phyloP scores from a whole-genome alignment of 148 eudicot genomes.

The Chenopodium formosanum region DNA sequence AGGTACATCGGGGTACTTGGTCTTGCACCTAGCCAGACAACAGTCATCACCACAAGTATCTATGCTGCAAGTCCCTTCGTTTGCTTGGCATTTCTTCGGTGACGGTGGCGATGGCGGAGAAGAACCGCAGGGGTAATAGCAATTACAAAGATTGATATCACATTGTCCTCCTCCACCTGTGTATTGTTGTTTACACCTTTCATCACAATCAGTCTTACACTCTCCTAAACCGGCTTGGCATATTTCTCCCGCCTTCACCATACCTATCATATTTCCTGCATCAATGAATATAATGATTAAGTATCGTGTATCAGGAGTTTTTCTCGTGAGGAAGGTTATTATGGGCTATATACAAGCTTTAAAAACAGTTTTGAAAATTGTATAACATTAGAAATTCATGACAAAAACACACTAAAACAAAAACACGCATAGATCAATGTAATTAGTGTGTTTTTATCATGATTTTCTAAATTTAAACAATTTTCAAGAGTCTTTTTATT shows the following conservation, averaged over 20 bases:
- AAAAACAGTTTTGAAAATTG: no score
- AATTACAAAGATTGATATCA: not conserved
- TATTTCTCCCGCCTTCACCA: not conserved
- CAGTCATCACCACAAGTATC: not conserved
- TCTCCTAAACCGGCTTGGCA: not conserved
- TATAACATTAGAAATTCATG: no score
- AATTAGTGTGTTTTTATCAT: no score
- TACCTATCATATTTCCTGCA: not conserved
- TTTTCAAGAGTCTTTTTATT: no score
- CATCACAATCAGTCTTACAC: constrained; percentile 7
- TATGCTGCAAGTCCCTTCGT: not conserved
- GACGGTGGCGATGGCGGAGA: not conserved
- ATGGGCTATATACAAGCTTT: no score
- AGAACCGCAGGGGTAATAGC: not conserved
- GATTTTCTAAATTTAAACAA: no score
- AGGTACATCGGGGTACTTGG: not conserved
- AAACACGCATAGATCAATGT: no score
- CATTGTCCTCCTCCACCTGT: no score
- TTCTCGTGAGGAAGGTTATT: no score
- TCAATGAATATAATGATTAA: no score
- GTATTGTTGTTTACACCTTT: not conserved
- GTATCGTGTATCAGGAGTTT: no score
- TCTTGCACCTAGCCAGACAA: constrained; percentile 3
- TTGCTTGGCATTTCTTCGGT: not conserved
- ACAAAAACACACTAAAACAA: no score